phyloP scores from a whole-genome alignment of 331 rosid species.

The Spiraea crenata region DNA sequence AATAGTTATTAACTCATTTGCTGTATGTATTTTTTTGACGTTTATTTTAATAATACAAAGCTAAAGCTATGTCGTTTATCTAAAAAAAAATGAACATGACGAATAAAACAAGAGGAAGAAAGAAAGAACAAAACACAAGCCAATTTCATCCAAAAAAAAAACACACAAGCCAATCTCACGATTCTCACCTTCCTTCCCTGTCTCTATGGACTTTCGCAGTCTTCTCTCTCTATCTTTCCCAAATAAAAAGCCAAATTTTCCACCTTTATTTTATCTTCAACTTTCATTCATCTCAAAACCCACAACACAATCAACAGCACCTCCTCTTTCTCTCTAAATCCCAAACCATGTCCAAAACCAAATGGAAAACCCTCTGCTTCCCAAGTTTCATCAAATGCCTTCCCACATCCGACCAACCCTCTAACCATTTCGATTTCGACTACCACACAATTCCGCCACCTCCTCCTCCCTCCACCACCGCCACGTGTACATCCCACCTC shows the following conservation, averaged over 20 bases:
- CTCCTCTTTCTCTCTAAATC: conserved; percentile 5
- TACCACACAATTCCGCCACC: conserved; percentile 18
- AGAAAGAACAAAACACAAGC: background rate
- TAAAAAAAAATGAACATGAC: too few relatives aligned
- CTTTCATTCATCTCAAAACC: background rate
- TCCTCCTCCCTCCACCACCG: conserved; percentile 27
- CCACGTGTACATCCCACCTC: conserved; percentile 16
- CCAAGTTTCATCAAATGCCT: conserved; percentile 66
- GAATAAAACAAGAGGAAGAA: background rate
- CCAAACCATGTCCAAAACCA: conserved; percentile 41
- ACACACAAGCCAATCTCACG: background rate
- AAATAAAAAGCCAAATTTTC: conserved; percentile 8
- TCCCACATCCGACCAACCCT: conserved; percentile 25
- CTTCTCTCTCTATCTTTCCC: background rate
- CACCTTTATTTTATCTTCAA: background rate
- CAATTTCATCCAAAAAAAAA: too few relatives aligned
- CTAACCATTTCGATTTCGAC: conserved; percentile 8
- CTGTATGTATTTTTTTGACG: too few relatives aligned
- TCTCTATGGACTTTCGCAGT: background rate
- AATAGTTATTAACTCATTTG: too few relatives aligned
- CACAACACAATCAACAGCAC: conserved; percentile 14
- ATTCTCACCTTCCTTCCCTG: background rate
- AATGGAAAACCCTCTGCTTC: conserved; percentile 65
- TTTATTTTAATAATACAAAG: too few relatives aligned
- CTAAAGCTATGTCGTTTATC: too few relatives aligned